These are phyloP conservation scores for Camellia sinensis DNA, from an alignment of 148 eudicot species.

Conservation along the genomic window DNA sequence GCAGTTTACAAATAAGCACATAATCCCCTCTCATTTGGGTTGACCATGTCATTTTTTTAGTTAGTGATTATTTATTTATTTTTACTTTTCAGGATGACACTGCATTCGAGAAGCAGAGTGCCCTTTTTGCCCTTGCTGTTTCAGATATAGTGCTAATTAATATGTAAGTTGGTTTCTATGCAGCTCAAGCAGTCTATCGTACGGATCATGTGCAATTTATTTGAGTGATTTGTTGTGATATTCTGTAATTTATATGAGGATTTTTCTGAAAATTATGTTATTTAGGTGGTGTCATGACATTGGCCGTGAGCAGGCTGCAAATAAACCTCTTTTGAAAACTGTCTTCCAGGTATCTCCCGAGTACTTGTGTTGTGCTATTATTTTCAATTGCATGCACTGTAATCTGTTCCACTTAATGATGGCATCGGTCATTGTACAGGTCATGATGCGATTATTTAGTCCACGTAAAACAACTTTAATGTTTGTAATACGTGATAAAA, in stretches of 20 bases:
- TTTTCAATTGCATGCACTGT: constrained; percentile 16
- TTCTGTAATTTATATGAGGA: constrained; percentile 11
- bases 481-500: constrained; percentile 99
- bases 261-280: constrained; percentile 13
- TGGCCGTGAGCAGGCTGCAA: constrained; percentile 99
- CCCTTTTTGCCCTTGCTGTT: constrained; percentile 98
- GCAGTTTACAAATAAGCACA: no score
- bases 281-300: constrained; percentile 99
- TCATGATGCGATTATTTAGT: constrained; percentile 98
- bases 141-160: constrained; percentile 99
- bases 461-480: constrained; percentile 97
- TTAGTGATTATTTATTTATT: no score
- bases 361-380: background rate
- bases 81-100: constrained; percentile 80
- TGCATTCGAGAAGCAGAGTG: constrained; percentile 96
- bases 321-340: constrained; percentile 95
- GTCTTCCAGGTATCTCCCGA: constrained; percentile 78
- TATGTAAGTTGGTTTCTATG: constrained; percentile 56
- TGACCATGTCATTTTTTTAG: no score
- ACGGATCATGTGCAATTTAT: constrained; percentile 5
- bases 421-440: constrained; percentile 44
- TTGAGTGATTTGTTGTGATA: constrained; percentile 3
- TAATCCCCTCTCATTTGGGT: no score
- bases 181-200: background rate
- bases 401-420: constrained; percentile 16